These are phyloP conservation scores for Arthrobotrys sphaeroides DNA, from an alignment of 2,329 filamentous ascomycete species.

Conservation along the genomic window DNA sequence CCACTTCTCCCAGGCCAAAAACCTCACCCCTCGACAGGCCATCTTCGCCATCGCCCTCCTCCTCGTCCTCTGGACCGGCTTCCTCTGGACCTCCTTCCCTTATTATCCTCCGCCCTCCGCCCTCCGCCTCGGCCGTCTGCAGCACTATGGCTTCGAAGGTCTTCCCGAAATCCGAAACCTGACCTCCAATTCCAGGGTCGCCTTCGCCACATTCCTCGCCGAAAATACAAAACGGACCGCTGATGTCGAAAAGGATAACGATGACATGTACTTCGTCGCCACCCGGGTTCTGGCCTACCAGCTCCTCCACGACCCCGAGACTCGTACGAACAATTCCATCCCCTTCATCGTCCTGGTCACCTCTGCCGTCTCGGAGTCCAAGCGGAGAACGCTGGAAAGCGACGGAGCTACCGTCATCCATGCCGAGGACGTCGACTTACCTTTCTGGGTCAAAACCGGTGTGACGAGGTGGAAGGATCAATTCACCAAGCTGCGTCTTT, in stretches of 20 bases:
- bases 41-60: conserved; percentile 34
- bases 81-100: conserved; percentile 38
- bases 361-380: conserved; percentile 58
- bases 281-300: conserved; percentile 62
- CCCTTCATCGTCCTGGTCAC: conserved; percentile 62
- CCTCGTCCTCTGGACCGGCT: conserved; percentile 31
- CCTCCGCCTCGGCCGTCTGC: conserved; percentile 44
- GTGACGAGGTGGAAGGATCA: conserved; percentile 62
- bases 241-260: conserved; percentile 54
- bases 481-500: conserved; percentile 63
- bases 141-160: conserved; percentile 35
- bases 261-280: conserved; percentile 62
- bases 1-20: conserved; percentile 36
- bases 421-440: conserved; percentile 59
- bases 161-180: conserved; percentile 33
- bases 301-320: conserved; percentile 61
- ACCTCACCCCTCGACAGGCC: conserved; percentile 44
- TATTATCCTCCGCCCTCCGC: conserved; percentile 21
- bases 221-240: conserved; percentile 57
- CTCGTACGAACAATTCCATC: conserved; percentile 59
- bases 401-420: conserved; percentile 62
- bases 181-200: conserved; percentile 34
- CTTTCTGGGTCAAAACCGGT: conserved; percentile 61
- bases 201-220: conserved; percentile 61
- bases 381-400: conserved; percentile 59